A percentile compares a stretch with the other conserved stretches of the same genome.
Conservation (phyloP, 2,329 filamentous ascomycete genomes). For the Diaporthe amygdali region DNA sequence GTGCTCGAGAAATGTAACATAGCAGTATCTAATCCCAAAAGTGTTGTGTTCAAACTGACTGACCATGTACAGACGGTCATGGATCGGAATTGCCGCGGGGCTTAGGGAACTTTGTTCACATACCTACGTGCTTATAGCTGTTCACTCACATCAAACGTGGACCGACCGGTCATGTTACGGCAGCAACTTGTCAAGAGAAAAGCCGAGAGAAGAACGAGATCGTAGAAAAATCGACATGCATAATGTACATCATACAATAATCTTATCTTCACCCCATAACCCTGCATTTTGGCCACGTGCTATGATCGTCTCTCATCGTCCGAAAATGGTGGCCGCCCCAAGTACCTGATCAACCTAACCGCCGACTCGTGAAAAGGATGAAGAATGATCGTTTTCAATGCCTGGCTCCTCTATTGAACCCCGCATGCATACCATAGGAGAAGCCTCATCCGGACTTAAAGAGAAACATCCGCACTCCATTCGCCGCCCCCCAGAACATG, state of each 20-base stretch:
- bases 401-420: constrained; percentile 4
- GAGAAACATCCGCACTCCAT: neutral
- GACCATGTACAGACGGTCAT: no score
- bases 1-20: no score
- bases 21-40: no score
- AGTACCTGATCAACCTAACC: constrained; percentile 20
- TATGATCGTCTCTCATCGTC: constrained; percentile 17
- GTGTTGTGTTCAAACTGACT: no score
- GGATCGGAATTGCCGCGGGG: no score
- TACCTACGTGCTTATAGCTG: no score
- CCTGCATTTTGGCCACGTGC: constrained; percentile 13
- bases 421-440: neutral
- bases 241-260: constrained; percentile 25
- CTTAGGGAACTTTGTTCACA: no score
- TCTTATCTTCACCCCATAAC: constrained; percentile 22
- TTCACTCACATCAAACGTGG: no score
- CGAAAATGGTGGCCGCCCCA: constrained; percentile 19
- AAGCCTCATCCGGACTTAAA: neutral
- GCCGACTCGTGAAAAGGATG: constrained; percentile 8
- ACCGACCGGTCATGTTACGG: no score
- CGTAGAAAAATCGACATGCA: neutral
- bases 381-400: neutral
- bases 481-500: neutral
- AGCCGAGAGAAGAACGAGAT: neutral
- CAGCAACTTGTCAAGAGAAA: no score